Conservation (phyloP, 495 filamentous ascomycete genomes). For the Aspergillus biplanus region DNA sequence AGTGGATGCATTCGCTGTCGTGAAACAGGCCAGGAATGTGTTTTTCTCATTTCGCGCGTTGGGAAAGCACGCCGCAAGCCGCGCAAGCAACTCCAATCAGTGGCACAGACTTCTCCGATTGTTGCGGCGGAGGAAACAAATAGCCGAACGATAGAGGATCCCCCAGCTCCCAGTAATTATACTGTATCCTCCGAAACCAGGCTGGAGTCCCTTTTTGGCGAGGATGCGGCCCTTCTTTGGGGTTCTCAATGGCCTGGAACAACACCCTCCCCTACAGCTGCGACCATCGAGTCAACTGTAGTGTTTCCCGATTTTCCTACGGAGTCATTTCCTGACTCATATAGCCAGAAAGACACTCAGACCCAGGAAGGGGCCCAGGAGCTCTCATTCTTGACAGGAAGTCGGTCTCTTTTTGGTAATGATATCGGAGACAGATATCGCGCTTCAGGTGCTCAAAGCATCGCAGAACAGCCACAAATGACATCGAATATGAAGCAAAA, state of each 20-base stretch:
- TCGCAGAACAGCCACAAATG: not conserved
- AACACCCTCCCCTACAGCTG: not conserved
- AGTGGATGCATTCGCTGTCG: not conserved
- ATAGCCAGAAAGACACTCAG: not conserved
- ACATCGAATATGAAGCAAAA: not conserved
- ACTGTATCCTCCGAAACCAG: not conserved
- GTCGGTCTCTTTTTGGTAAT: not conserved
- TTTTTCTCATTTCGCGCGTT: not conserved
- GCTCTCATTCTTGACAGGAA: not conserved
- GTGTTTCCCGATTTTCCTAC: not conserved
- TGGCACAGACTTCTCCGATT: not conserved
- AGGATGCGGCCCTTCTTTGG: not conserved
- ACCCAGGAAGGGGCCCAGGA: not conserved
- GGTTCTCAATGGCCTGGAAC: not conserved
- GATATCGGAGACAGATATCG: not conserved
- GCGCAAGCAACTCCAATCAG: not conserved
- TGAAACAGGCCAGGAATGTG: not conserved
- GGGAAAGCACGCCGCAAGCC: not conserved
- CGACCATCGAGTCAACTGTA: not conserved
- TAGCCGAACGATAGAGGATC: not conserved
- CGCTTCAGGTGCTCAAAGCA: not conserved
- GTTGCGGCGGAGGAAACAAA: not conserved
- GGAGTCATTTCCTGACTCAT: not conserved
- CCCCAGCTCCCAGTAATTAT: not conserved
- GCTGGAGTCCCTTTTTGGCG: not conserved